These are phyloP conservation scores for Aspergillus floridensis DNA, from an alignment of 2,329 filamentous ascomycete species.

Conservation along the genomic window DNA sequence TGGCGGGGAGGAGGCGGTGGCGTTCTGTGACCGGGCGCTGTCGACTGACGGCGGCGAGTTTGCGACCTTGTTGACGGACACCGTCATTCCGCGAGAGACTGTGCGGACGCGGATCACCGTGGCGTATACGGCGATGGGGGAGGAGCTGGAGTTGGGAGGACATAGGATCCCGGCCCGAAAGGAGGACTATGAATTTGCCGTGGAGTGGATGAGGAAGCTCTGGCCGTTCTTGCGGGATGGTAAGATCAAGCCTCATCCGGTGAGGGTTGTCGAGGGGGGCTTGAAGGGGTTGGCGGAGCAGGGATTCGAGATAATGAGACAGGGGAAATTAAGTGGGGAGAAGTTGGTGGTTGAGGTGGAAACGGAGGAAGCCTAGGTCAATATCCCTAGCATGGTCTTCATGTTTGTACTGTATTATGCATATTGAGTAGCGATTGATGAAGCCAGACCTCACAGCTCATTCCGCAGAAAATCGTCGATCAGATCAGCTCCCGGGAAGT, in stretches of 20 bases:
- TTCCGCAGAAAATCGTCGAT: no score
- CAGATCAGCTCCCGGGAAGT: no score
- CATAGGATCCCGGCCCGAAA: constrained; percentile 27
- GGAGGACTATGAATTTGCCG: constrained; percentile 45
- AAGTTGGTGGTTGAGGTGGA: constrained; percentile 48
- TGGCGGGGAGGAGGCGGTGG: constrained; percentile 20
- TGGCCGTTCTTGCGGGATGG: constrained; percentile 42
- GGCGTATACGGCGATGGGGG: constrained; percentile 33
- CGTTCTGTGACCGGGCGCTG: constrained; percentile 33
- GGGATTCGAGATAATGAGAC: constrained; percentile 44
- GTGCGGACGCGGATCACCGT: constrained; percentile 28
- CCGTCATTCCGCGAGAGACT: constrained; percentile 28
- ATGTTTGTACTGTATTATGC: no score
- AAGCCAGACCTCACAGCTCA: no score
- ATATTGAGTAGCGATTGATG: no score
- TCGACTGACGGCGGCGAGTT: constrained; percentile 30
- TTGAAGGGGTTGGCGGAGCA: constrained; percentile 43
- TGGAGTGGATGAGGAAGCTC: constrained; percentile 40
- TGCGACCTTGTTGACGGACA: constrained; percentile 20
- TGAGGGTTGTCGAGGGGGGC: constrained; percentile 42
- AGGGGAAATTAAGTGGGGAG: constrained; percentile 46
- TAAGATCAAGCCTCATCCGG: constrained; percentile 45
- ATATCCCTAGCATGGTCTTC: no score
- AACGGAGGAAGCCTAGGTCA: neutral
- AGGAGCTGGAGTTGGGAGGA: constrained; percentile 28